These are phyloP conservation scores for Neurospora tetrasperma DNA, from an alignment of 495 filamentous ascomycete species.

Conservation along the genomic window DNA sequence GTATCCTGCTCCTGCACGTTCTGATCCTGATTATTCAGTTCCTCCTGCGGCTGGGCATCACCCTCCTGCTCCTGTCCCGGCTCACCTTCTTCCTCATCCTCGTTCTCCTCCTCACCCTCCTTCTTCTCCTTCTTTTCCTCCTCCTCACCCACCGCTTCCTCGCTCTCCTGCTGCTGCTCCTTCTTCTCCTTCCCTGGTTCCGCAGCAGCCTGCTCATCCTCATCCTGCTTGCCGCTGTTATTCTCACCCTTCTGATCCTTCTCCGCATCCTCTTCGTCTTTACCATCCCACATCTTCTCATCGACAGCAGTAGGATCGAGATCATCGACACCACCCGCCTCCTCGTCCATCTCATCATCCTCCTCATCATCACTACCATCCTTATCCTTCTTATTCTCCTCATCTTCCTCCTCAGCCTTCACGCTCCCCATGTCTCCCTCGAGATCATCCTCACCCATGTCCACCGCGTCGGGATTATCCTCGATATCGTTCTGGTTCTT, in stretches of 20 bases:
- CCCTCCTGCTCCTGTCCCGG: slow-evolving; percentile 65
- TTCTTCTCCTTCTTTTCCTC: slow-evolving; percentile 32
- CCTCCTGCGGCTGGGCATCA: slow-evolving; percentile 60
- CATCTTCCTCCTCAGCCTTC: slow-evolving; percentile 45
- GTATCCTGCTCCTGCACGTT: slow-evolving; percentile 53
- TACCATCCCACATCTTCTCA: slow-evolving; percentile 96
- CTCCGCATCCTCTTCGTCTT: slow-evolving; percentile 59
- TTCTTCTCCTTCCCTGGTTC: slow-evolving; percentile 44
- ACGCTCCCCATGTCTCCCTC: slow-evolving; percentile 68
- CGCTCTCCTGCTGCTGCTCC: slow-evolving; percentile 52
- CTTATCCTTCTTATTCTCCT: slow-evolving; percentile 39
- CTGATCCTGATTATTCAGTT: slow-evolving; percentile 52
- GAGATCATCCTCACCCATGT: slow-evolving; percentile 87
- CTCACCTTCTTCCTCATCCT: slow-evolving; percentile 50
- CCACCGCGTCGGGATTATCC: slow-evolving; percentile 78
- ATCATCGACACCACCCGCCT: slow-evolving; percentile 81
- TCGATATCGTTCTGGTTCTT: slow-evolving; percentile 62
- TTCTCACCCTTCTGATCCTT: slow-evolving; percentile 76
- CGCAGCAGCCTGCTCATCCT: slow-evolving; percentile 56
- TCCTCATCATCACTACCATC: slow-evolving; percentile 35
- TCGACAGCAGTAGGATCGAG: slow-evolving; percentile 81
- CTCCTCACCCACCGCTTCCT: slow-evolving; percentile 52
- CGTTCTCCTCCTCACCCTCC: slow-evolving; percentile 47
- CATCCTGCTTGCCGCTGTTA: slow-evolving; percentile 50
- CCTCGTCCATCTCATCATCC: slow-evolving; percentile 71